Base-by-base conservation (phyloP, 2,329 filamentous ascomycete genomes). In the Bipolaris zeicola region DNA sequence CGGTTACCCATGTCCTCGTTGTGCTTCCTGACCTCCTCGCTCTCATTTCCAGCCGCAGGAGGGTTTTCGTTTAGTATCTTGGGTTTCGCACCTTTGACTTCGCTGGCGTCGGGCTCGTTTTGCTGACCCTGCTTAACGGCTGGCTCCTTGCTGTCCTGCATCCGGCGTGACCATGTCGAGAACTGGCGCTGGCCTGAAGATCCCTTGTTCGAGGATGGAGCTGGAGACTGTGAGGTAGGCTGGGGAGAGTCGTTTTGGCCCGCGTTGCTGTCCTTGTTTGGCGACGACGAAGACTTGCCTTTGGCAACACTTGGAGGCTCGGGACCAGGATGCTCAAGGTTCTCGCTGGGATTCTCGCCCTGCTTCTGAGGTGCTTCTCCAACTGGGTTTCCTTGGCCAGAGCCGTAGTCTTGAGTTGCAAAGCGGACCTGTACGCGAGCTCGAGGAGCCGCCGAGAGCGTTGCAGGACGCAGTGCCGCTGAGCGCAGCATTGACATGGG, bases 261-360 rank as follows among this genome's bases (percentile, higher is more conserved):
- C 3, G 55, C 26, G 37, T 59, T 61, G 28, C 60, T 61, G 41
- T 67, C 58, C n/a, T 67, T 57, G 53, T 70, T 69, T 22, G 71
- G 71, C 11, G 70, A 68, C 4, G 70, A 70, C 8, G 65, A 68
- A 3, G 66, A 62, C 41, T 74, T 65, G 45, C 66, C 69, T 54
- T 76, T 62, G n/a, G 74, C 78, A 5, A 72, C 76, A 55, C 78
- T 76, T 3, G 79, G 78, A 8, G 78, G 71, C 55, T 77, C 67
- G 5, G 79, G 78, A 5, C 79, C 79, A 1, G 79, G 79, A 57
- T 81, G 79, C 67, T 81, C 79, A 28, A 76, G 61, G 58, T 77
- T 64, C 52, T 74, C 75, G 13, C 73, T 74, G 3, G 65, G 66
- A 59, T 75, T 77, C 39, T 74, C 59, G 61, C 77, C 77, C 60